phyloP scores from a whole-genome alignment of 1,284 basidiomycete genomes.

The Mycosarcoma maydis region DNA sequence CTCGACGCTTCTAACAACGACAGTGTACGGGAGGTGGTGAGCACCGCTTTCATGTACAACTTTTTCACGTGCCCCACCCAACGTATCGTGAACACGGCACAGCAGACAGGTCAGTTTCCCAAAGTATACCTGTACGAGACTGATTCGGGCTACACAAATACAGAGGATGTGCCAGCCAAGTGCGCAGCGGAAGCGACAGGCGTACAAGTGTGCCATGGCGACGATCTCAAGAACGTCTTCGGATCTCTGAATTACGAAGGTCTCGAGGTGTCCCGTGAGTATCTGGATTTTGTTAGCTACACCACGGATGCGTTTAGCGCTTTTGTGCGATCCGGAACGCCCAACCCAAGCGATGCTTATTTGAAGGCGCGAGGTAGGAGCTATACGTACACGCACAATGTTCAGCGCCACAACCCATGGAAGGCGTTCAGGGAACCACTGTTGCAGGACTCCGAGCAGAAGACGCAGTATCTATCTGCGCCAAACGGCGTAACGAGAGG shows the following conservation, averaged over 20 bases:
- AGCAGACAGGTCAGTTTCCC: conserved; percentile 16
- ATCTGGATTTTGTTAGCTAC: conserved; percentile 29
- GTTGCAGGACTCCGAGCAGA: not conserved
- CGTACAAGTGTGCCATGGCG: conserved; percentile 24
- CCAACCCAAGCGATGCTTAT: conserved; percentile 19
- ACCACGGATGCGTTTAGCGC: conserved; percentile 30
- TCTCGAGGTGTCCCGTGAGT: conserved; percentile 14
- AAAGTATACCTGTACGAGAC: conserved; percentile 38
- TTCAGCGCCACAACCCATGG: conserved; percentile 22
- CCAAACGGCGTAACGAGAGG: conserved; percentile 14
- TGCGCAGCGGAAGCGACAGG: conserved; percentile 20
- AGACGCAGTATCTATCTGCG: conserved; percentile 29
- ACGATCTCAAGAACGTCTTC: conserved; percentile 28
- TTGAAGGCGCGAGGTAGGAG: conserved; percentile 27
- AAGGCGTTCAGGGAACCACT: conserved; percentile 12
- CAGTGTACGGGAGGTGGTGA: conserved; percentile 21
- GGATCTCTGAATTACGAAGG: conserved; percentile 24
- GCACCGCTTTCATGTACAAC: conserved; percentile 37
- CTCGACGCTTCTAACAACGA: conserved; percentile 24
- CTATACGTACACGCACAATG: conserved; percentile 36
- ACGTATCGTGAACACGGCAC: conserved; percentile 21
- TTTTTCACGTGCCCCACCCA: conserved; percentile 45
- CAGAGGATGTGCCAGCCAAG: conserved; percentile 7
- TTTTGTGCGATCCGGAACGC: conserved; percentile 15
- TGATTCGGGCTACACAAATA: conserved; percentile 23